phyloP scores from a whole-genome alignment of 768 basidiomycete species.

The Agrocybe praecox region DNA sequence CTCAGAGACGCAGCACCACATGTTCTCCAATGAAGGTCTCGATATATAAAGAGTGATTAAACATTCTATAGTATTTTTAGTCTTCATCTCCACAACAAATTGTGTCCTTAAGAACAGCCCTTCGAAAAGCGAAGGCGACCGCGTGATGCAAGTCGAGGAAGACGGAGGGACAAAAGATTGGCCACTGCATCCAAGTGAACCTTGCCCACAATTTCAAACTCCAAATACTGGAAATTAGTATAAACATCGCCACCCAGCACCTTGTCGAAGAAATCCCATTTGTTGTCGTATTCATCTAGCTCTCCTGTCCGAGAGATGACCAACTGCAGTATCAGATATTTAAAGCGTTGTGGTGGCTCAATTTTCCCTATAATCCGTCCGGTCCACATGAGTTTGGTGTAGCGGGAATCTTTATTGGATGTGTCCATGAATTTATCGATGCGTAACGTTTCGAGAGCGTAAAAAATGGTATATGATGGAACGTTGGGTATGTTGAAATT shows the following conservation, averaged over 20 bases:
- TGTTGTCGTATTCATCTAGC: background rate
- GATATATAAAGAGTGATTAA: too few relatives aligned
- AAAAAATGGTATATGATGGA: background rate
- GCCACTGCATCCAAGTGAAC: background rate
- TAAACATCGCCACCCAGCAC: background rate
- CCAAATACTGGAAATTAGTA: too few relatives aligned
- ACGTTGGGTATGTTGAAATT: background rate
- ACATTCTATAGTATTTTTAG: too few relatives aligned
- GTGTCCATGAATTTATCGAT: background rate
- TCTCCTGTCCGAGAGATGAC: background rate
- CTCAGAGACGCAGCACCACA: background rate
- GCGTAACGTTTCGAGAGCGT: background rate
- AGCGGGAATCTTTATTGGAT: background rate
- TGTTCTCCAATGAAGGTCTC: too few relatives aligned
- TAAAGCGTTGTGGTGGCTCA: background rate
- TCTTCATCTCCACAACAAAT: too few relatives aligned
- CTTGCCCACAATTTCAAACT: too few relatives aligned
- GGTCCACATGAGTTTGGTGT: background rate
- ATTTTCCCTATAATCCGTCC: background rate
- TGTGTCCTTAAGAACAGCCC: too few relatives aligned
- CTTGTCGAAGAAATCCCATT: background rate
- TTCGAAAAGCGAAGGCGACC: background rate
- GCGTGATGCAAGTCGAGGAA: background rate
- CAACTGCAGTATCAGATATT: background rate
- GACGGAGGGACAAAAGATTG: background rate